Percentiles rank a stretch among this genome's conserved stretches.
Conservation (phyloP, 2,329 filamentous ascomycete genomes). For the Colletotrichum ledebouriae region DNA sequence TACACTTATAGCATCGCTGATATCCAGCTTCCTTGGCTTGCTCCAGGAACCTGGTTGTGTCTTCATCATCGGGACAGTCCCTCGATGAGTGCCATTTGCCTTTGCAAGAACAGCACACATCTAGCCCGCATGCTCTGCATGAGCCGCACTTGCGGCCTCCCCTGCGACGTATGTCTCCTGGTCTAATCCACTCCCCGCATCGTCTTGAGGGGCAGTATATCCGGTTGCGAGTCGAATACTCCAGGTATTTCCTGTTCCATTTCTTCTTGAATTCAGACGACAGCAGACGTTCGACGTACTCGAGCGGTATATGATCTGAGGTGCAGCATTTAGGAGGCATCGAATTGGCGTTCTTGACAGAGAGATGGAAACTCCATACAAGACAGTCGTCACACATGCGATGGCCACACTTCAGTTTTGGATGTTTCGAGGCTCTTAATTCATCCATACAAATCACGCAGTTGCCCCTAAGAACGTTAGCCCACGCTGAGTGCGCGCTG, state of each 20-base stretch:
- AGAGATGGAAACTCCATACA: constrained; percentile 79
- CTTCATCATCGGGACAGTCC: constrained; percentile 80
- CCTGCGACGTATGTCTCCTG: constrained; percentile 72
- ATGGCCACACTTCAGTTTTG: constrained; percentile 82
- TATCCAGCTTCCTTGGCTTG: constrained; percentile 77
- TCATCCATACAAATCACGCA: constrained; percentile 83
- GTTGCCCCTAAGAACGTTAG: constrained; percentile 66
- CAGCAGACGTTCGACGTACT: constrained; percentile 82
- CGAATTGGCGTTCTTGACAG: constrained; percentile 80
- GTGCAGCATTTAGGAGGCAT: constrained; percentile 91
- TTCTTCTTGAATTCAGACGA: constrained; percentile 78
- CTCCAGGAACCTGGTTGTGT: constrained; percentile 72
- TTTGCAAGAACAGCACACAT: constrained; percentile 81
- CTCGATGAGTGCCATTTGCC: constrained; percentile 77
- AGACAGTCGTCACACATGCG: constrained; percentile 85
- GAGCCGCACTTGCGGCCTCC: constrained; percentile 74
- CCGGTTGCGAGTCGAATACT: constrained; percentile 80
- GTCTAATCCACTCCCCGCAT: constrained; percentile 86
- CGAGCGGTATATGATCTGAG: constrained; percentile 77
- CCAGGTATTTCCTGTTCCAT: constrained; percentile 86
- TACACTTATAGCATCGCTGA: constrained; percentile 83
- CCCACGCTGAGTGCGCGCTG: constrained; percentile 35
- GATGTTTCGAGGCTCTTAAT: constrained; percentile 71
- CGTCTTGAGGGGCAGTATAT: constrained; percentile 81
- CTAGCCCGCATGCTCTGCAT: constrained; percentile 79